Base-by-base conservation (phyloP, 208 protist species). In the Herpetomonas muscarum region DNA sequence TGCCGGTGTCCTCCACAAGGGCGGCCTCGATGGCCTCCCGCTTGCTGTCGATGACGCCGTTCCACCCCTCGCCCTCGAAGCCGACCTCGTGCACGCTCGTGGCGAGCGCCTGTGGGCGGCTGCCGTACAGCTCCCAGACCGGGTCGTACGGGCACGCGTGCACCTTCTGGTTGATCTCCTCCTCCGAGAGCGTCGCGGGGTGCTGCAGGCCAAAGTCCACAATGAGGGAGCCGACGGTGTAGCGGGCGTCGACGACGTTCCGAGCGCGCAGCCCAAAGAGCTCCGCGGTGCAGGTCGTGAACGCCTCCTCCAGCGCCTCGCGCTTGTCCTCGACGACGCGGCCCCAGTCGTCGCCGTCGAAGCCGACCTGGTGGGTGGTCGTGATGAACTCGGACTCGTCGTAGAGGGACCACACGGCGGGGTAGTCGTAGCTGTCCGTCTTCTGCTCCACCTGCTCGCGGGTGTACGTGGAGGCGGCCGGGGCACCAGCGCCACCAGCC, bases 11-110 rank as follows among this genome's bases (percentile, higher is more conserved):
- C 22, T 59, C 42, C 32, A 44, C 37, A 47, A 85, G 65, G 31
- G 70, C 55, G 13, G 37, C 34, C 28, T 42, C 34, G 34, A 57
- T 28, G 25, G 71, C 60, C 22, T 44, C 30, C 21, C 72, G 25
- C 1, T 21, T 21, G 22, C 32, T 34, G 9, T 68, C 71, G 21
- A 86, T 39, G 7, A 82, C 58, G 39, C 64, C n/a, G 61, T 71
- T 73, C 82, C 76, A 90, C 51, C 67, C 78, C n/a, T 85, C 67
- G 34, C 76, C 79, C 32, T 72, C 58, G 55, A 87, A 85, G 37
- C 30, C 51, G 59, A 54, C 25, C 22, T 44, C 55, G 22, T 17
- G 25, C 22, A 67, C 62, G 25, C 34, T 36, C 3, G 61, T 53
- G 19, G 26, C n/a, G 22, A 61, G 53, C 55, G 62, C 58, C 12